Evolutionary conservation across 441 rosid genomes (phyloP).

Genomic region (Adansonia gregorii): DNA sequence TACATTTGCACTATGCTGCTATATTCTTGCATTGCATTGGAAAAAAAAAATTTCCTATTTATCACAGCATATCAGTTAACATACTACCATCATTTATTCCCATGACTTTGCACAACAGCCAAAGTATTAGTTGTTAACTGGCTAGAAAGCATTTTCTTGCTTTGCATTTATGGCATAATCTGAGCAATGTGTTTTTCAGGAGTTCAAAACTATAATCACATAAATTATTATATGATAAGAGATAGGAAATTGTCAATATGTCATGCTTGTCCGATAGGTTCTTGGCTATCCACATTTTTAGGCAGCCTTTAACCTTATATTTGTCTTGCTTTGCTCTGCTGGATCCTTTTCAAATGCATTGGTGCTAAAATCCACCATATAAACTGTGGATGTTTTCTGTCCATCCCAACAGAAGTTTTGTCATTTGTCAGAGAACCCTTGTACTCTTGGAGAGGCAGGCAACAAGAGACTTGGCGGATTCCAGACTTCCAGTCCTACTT

Average conservation of each 20-base stretch:
- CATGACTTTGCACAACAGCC: background rate
- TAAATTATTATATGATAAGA: background rate
- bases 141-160: background rate
- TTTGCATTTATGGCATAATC: background rate
- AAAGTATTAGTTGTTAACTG: background rate
- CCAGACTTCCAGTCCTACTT: background rate
- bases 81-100: background rate
- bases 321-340: too few relatives aligned
- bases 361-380: constrained; percentile 7
- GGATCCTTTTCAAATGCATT: background rate
- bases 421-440: background rate
- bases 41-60: background rate
- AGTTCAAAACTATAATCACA: background rate
- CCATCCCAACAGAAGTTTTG: background rate
- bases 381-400: constrained; percentile 2
- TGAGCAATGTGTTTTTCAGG: background rate
- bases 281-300: too few relatives aligned
- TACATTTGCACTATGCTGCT: background rate
- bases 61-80: background rate
- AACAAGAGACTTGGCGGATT: constrained; percentile 6
- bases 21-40: background rate
- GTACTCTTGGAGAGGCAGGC: constrained; percentile 11
- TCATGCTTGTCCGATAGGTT: too few relatives aligned
- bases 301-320: too few relatives aligned
- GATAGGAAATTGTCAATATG: too few relatives aligned